phyloP scores from a whole-genome alignment of 1,139 yeast genomes.

The Meyerozyma sp. region DNA sequence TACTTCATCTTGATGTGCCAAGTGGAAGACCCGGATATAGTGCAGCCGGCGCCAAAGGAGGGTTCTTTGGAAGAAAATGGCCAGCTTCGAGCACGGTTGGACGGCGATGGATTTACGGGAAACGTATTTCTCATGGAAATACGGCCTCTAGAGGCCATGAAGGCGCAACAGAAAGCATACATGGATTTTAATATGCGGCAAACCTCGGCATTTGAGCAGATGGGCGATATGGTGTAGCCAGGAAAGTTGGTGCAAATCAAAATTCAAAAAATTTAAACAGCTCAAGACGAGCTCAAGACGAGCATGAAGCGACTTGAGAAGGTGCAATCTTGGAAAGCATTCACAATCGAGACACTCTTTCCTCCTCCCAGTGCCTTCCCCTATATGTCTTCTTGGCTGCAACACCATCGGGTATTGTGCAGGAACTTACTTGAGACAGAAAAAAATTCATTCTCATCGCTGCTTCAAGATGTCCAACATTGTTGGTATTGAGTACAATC shows the following conservation, averaged over 20 bases:
- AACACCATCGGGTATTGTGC: not conserved
- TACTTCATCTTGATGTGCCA: slow-evolving; percentile 30
- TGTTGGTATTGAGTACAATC: slow-evolving; percentile 84
- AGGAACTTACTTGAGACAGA: not conserved
- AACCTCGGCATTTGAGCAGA: not conserved
- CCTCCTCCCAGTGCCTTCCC: too few relatives aligned
- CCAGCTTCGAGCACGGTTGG: slow-evolving; percentile 7
- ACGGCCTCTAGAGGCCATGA: slow-evolving; percentile 18
- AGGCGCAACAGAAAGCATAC: slow-evolving; percentile 14
- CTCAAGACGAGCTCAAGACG: too few relatives aligned
- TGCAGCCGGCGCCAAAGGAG: slow-evolving; percentile 7
- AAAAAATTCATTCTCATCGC: slow-evolving; percentile 6
- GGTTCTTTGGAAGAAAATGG: not conserved
- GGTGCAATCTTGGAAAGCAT: too few relatives aligned
- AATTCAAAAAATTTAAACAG: too few relatives aligned
- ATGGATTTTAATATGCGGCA: not conserved
- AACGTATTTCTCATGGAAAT: slow-evolving; percentile 28
- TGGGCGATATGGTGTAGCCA: not conserved
- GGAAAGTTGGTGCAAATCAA: too few relatives aligned
- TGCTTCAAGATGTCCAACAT: slow-evolving; percentile 42
- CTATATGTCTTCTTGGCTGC: not conserved
- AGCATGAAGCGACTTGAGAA: too few relatives aligned
- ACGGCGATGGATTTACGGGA: slow-evolving; percentile 39
- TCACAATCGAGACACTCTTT: too few relatives aligned
- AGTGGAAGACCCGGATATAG: slow-evolving; percentile 25